A percentile compares a stretch with the other conserved stretches of the same genome.
Conservation (phyloP, 2,329 filamentous ascomycete genomes). For the Claviceps monticola region DNA sequence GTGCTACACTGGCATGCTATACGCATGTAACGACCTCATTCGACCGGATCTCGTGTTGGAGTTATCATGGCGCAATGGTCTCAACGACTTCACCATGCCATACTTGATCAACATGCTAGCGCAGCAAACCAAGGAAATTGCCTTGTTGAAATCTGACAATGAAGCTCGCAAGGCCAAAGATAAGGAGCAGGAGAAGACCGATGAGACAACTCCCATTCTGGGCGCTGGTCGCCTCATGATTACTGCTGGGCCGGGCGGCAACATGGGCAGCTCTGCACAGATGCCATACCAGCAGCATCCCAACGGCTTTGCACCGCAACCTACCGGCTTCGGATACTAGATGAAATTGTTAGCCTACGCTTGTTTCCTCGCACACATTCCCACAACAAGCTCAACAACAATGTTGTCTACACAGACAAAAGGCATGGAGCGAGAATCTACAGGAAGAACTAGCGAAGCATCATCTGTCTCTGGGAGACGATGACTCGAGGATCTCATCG, state of each 20-base stretch:
- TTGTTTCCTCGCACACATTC: conserved; percentile 9
- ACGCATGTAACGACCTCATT: conserved; percentile 95
- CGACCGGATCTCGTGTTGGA: conserved; percentile 87
- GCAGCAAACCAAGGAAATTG: conserved; percentile 79
- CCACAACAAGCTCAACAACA: neutral
- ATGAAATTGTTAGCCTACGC: conserved; percentile 17
- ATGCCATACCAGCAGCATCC: conserved; percentile 57
- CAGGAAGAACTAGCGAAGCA: neutral
- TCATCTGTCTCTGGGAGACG: neutral
- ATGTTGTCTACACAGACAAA: neutral
- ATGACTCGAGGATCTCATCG: conserved; percentile 13
- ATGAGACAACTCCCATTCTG: conserved; percentile 87
- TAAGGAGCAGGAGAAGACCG: conserved; percentile 61
- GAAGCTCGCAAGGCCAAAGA: conserved; percentile 80
- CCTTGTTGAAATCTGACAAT: conserved; percentile 82
- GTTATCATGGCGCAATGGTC: conserved; percentile 89
- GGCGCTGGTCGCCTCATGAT: conserved; percentile 86
- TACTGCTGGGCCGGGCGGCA: conserved; percentile 69
- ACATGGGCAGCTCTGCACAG: conserved; percentile 36
- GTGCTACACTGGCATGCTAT: conserved; percentile 99
- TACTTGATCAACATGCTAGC: conserved; percentile 98
- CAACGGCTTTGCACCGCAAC: conserved; percentile 81
- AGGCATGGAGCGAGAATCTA: neutral
- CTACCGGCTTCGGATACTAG: conserved; percentile 62
- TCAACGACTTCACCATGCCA: conserved; percentile 96